Evolutionary conservation across 1,284 basidiomycete species (phyloP), one percentile per base, ranked within the genome.

Genomic region (Apiotrichum gracile): DNA sequence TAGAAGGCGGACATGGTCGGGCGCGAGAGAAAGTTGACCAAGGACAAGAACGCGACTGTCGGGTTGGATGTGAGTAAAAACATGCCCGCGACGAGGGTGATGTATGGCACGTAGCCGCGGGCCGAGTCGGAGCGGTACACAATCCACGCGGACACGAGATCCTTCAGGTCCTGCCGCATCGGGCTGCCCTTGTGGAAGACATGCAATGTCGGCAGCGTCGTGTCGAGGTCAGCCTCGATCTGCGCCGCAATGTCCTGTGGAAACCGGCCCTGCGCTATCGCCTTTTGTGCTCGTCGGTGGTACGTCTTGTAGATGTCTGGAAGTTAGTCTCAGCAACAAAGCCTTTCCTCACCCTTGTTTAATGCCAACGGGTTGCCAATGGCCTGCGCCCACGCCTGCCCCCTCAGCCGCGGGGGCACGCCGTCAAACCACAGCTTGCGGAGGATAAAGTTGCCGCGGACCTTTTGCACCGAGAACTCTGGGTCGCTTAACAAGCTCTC

Each of bases 351-450:
- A 87, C 89, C 88, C 84, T 87, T 91, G 66, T 84, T 87, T 55
- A 98, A 74, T 24, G 91, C 87, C 46, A 97, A 77, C 17, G 84
- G 80, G 68, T 98, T 98, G 9, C 94, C 94, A 21, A 91, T 85
- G 5, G 87, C 90, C 52, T 83, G 79, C 63, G 86, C 83, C 94
- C 94, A 98, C 73, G 97, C 83, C 5, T 81, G 77, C 1, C 89
- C 88, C 39, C 94, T 81, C 50, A 94, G 76, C 69, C 88, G 87
- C 0, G 85, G 83, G 0, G 94, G 94, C 49, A 93, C 86, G 8
- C 94, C 94, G 42, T 83, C 81, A 85, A 92, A 94, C 94, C 94
- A 98, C 17, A 97, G 66, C 63, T 80, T 82, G 39, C 87, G 81
- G 48, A 94, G 75, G 1, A 72, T 73, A 0, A 81, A 44, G 56